Conservation (phyloP, 768 basidiomycete species). For the Chalciporus chontae region DNA sequence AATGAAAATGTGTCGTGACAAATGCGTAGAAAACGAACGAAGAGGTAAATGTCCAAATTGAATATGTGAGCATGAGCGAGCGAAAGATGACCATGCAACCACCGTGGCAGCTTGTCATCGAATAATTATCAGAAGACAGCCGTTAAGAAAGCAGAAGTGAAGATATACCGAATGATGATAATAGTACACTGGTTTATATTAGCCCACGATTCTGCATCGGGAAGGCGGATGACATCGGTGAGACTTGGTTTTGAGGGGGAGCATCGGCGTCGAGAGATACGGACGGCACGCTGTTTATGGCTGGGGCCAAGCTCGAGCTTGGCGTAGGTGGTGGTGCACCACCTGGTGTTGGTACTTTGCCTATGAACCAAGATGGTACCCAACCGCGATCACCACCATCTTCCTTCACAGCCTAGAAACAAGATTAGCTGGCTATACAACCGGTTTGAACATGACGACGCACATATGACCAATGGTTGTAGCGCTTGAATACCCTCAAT, state of each 20-base stretch:
- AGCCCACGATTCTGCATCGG: conserved; percentile 37
- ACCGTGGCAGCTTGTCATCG: conserved; percentile 14
- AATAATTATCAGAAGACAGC: conserved; percentile 21
- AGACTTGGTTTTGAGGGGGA: conserved; percentile 47
- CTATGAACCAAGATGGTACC: conserved; percentile 98
- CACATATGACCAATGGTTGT: conserved; percentile 97
- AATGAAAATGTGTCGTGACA: conserved; percentile 10
- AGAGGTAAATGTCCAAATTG: conserved; percentile 12
- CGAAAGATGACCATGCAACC: conserved; percentile 24
- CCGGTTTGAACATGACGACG: conserved; percentile 19
- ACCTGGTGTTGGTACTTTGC: conserved; percentile 60
- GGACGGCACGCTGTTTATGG: conserved; percentile 26
- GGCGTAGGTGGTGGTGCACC: conserved; percentile 46
- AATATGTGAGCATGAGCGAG: conserved; percentile 28
- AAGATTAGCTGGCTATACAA: conserved; percentile 2
- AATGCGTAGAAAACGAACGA: conserved; percentile 18
- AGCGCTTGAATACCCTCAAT: conserved; percentile 92
- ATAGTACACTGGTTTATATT: conserved; percentile 15
- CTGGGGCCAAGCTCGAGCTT: conserved; percentile 43
- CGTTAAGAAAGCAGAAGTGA: conserved; percentile 13
- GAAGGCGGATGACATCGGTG: conserved; percentile 84
- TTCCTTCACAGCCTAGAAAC: conserved; percentile 81
- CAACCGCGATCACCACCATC: conserved; percentile 92
- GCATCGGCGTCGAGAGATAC: conserved; percentile 35
- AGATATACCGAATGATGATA: conserved; percentile 19